Percentiles rank a stretch among this genome's conserved stretches.
Evolutionary conservation across 2,329 filamentous ascomycete species (phyloP).

Genomic region (Lizonia empirigonia): DNA sequence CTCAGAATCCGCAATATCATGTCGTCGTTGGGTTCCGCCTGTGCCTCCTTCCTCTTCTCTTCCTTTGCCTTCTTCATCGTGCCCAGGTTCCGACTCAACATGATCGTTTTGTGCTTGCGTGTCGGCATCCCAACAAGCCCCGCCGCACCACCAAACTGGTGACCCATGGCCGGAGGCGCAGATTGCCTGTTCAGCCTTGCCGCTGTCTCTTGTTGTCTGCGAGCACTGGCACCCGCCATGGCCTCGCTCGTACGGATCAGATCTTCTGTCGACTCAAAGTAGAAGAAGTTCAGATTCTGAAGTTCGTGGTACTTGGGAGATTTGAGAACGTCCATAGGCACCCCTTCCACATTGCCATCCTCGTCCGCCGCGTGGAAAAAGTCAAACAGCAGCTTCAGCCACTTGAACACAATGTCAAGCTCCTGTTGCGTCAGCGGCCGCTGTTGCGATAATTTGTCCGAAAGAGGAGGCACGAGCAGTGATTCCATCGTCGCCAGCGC

Average conservation of each 20-base stretch:
- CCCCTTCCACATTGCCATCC: constrained; percentile 81
- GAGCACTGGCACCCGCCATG: constrained; percentile 87
- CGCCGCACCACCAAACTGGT: constrained; percentile 58
- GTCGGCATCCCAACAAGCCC: constrained; percentile 67
- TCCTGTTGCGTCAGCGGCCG: constrained; percentile 83
- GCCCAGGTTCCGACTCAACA: constrained; percentile 91
- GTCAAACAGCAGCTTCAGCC: constrained; percentile 86
- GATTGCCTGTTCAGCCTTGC: constrained; percentile 69
- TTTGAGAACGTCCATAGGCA: constrained; percentile 89
- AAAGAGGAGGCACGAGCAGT: constrained; percentile 88
- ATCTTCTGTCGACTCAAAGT: constrained; percentile 89
- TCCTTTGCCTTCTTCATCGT: constrained; percentile 97
- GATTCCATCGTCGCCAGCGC: constrained; percentile 89
- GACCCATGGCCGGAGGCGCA: constrained; percentile 64
- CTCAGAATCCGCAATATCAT: constrained; percentile 95
- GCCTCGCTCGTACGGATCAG: constrained; percentile 94
- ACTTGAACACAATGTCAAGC: constrained; percentile 92
- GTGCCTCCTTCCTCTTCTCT: constrained; percentile 91
- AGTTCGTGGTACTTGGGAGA: constrained; percentile 98
- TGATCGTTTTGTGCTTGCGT: constrained; percentile 65
- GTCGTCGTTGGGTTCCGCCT: constrained; percentile 95
- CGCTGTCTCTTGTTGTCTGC: constrained; percentile 70
- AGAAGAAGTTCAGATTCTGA: constrained; percentile 96
- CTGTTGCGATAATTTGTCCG: constrained; percentile 90
- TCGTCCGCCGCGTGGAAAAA: constrained; percentile 97